These are phyloP conservation scores for Alternaria brassicicola DNA, from an alignment of 2,329 filamentous ascomycete genomes.

Conservation along the genomic window DNA sequence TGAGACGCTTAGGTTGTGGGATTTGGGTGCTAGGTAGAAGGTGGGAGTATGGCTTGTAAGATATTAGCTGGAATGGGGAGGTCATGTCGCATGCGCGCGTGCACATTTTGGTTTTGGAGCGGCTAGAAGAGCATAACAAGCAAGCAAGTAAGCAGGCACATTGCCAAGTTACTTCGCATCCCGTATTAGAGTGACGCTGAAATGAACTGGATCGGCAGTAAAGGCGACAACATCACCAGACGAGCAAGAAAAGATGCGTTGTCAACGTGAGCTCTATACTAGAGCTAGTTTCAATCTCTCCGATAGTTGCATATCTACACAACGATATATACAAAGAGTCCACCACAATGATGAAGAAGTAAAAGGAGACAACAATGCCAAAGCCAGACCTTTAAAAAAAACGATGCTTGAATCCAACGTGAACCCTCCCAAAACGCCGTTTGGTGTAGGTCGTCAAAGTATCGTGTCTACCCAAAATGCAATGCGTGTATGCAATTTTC, in stretches of 20 bases:
- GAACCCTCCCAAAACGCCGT: constrained; percentile 1
- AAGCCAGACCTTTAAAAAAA: neutral
- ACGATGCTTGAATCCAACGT: neutral
- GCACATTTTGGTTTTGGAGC: neutral
- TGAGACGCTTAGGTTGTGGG: constrained; percentile 54
- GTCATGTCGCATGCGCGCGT: neutral
- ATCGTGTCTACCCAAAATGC: constrained; percentile 12
- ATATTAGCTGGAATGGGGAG: neutral
- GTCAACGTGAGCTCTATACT: neutral
- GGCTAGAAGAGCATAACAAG: neutral
- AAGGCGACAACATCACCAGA: neutral
- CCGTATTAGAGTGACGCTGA: neutral
- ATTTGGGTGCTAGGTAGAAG: constrained; percentile 36
- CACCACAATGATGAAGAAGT: neutral
- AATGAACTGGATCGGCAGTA: neutral
- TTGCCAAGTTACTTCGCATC: neutral
- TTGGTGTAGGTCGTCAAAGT: neutral
- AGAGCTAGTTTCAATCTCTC: neutral
- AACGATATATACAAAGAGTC: constrained; percentile 4
- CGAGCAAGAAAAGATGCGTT: neutral
- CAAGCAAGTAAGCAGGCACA: neutral
- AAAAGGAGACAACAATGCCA: neutral
- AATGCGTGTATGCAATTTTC: constrained; percentile 3
- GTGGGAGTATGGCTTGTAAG: neutral
- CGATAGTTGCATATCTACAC: neutral